Evolutionary conservation across 2,329 filamentous ascomycete genomes (phyloP), one percentile per base, ranked within the genome.

Genomic region (Aspergillus chevalieri): DNA sequence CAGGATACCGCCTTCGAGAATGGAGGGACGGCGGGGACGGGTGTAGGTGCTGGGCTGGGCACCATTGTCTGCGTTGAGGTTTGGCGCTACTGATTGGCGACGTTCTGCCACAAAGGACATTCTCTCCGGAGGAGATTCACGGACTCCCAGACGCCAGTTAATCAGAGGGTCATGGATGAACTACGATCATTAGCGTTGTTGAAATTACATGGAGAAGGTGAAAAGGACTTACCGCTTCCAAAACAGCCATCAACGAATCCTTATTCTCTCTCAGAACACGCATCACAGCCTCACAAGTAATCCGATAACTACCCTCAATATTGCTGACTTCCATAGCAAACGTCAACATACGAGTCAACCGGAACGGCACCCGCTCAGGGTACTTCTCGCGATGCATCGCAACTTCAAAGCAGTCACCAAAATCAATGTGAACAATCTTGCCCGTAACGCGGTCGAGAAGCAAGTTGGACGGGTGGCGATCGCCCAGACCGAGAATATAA

Each of bases 271-370:
- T 80, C 57, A 99, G 76, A 12, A 99, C 91, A 53, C 93, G 83
- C 93, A 99, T 99, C 46, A 96, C 92, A 61, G 95, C 91, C 72
- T 98, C 94, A 62, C 92, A 98, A 5, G 93, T 97, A 50, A 95
- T 97, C 52, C 94, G 84, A 78, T 95, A 99, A 71, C 89, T 95
- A 60, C 93, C 93, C 71, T 98, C 93, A 58, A 98, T 98, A 66
- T 99, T 99, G 79, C 91, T 96, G 49, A 98, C 93, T 74, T 99
- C 93, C 93, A 99, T 98, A 19, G 94, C 94, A 66, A 96, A 98
- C 0, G 94, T 99, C 72, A 98, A 82, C 93, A 99, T 99, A 58
- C 93, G 83, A 2, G 93, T 99, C 44, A 99, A 78, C 50, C 94
- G 86, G 87, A 99, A 99, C 0, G 93, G 94, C 51, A 98, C 93